These are phyloP conservation scores for Chiua sp. DNA, from an alignment of 1,284 basidiomycete genomes.

Conservation along the genomic window DNA sequence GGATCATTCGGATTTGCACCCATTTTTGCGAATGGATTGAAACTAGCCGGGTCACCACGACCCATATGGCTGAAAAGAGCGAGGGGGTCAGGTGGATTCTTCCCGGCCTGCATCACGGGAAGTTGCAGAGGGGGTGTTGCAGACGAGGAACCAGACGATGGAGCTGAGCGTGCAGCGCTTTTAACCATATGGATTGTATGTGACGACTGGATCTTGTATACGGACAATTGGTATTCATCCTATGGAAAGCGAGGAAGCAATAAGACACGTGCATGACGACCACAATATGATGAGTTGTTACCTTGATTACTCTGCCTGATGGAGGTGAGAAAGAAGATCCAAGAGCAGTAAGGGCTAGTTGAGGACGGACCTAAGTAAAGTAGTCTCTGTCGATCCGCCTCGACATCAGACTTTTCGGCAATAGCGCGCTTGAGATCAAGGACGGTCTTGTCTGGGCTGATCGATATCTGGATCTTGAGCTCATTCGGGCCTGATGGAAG, in stretches of 20 bases:
- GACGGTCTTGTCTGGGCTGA: slow-evolving; percentile 80
- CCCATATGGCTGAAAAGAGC: slow-evolving; percentile 72
- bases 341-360: neutral
- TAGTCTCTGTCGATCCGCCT: slow-evolving; percentile 81
- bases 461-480: slow-evolving; percentile 87
- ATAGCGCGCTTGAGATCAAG: slow-evolving; percentile 87
- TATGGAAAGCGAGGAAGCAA: slow-evolving; percentile 35
- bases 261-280: slow-evolving; percentile 7
- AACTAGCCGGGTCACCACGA: slow-evolving; percentile 75
- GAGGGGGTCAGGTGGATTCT: slow-evolving; percentile 81
- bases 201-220: slow-evolving; percentile 87
- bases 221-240: slow-evolving; percentile 83
- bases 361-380: slow-evolving; percentile 80
- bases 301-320: slow-evolving; percentile 76
- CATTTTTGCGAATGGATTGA: slow-evolving; percentile 90
- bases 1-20: slow-evolving; percentile 88
- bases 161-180: slow-evolving; percentile 65
- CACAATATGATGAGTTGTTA: slow-evolving; percentile 26
- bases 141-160: slow-evolving; percentile 28
- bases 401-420: slow-evolving; percentile 83
- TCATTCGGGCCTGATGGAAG: slow-evolving; percentile 76
- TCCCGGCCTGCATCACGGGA: slow-evolving; percentile 83
- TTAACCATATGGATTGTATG: slow-evolving; percentile 97
- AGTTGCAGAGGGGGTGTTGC: slow-evolving; percentile 52
- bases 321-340: neutral